Conservation (phyloP, 225 moss, liverwort and hornwort species). For the Thuidium tamariscinum region DNA sequence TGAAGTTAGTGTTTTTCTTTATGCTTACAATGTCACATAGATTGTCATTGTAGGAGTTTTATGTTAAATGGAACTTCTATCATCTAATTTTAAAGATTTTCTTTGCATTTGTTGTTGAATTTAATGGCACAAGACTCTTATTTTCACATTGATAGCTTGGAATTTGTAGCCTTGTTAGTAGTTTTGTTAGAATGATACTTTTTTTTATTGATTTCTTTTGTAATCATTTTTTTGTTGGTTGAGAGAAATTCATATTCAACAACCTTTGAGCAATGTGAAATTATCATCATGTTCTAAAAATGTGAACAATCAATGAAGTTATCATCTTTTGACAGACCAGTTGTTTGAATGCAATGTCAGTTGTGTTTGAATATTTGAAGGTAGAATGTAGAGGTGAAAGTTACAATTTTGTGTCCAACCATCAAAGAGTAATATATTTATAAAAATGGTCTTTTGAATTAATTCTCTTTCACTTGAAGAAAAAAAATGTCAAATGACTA, state of each 20-base stretch:
- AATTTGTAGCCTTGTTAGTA: background rate
- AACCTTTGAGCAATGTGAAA: background rate
- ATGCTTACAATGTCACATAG: background rate
- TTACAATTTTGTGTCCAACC: too few relatives aligned
- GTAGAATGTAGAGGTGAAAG: too few relatives aligned
- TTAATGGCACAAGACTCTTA: background rate
- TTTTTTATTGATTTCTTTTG: too few relatives aligned
- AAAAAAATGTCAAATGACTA: accelerated
- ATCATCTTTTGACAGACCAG: background rate
- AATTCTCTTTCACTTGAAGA: background rate
- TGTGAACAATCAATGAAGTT: background rate
- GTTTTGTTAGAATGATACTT: background rate
- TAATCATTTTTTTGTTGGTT: background rate
- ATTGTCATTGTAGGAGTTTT: background rate
- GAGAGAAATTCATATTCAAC: accelerated
- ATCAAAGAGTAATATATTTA: background rate
- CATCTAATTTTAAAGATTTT: accelerated
- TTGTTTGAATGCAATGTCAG: too few relatives aligned
- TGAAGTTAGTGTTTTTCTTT: background rate
- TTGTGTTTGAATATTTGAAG: background rate
- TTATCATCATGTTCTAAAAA: background rate
- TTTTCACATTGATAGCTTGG: background rate
- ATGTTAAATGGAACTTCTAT: background rate
- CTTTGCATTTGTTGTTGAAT: background rate
- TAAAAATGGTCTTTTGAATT: background rate